A percentile compares a stretch with the other conserved stretches of the same genome.
Conservation (phyloP, 2,329 filamentous ascomycete genomes). For the Ophiocordyceps polyrhachis-furcata region DNA sequence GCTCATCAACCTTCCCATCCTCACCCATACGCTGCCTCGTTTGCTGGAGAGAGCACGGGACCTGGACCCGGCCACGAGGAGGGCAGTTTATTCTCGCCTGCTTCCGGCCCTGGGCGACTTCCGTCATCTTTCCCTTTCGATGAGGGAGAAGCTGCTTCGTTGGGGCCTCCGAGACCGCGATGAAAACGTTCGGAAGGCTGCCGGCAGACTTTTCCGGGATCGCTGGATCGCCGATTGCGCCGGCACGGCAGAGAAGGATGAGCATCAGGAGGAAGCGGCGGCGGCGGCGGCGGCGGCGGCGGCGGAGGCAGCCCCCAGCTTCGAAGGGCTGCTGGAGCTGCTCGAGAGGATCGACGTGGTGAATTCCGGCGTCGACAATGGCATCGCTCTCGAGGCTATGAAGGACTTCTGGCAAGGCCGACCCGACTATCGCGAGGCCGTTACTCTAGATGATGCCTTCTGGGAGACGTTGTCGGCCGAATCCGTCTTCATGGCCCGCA, state of each 20-base stretch:
- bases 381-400: slow-evolving; percentile 88
- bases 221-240: slow-evolving; percentile 97
- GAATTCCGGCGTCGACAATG: slow-evolving; percentile 75
- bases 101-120: slow-evolving; percentile 86
- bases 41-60: slow-evolving; percentile 84
- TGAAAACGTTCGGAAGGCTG: slow-evolving; percentile 82
- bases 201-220: slow-evolving; percentile 75
- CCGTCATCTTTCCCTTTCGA: slow-evolving; percentile 75
- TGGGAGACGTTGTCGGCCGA: slow-evolving; percentile 73
- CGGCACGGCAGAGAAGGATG: slow-evolving; percentile 40
- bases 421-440: slow-evolving; percentile 58
- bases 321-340: slow-evolving; percentile 75
- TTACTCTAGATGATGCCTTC: slow-evolving; percentile 54
- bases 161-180: slow-evolving; percentile 93
- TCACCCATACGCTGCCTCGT: slow-evolving; percentile 64
- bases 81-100: slow-evolving; percentile 72
- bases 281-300: slow-evolving; percentile 36
- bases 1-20: slow-evolving; percentile 75
- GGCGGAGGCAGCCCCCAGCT: slow-evolving; percentile 43
- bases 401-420: slow-evolving; percentile 88
- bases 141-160: slow-evolving; percentile 85
- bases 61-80: slow-evolving; percentile 63
- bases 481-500: slow-evolving; percentile 75
- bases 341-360: slow-evolving; percentile 87
- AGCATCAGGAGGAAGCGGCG: slow-evolving; percentile 38